These are phyloP conservation scores for Termitomyces sp. DNA, from an alignment of 1,284 basidiomycete species.

Conservation along the genomic window DNA sequence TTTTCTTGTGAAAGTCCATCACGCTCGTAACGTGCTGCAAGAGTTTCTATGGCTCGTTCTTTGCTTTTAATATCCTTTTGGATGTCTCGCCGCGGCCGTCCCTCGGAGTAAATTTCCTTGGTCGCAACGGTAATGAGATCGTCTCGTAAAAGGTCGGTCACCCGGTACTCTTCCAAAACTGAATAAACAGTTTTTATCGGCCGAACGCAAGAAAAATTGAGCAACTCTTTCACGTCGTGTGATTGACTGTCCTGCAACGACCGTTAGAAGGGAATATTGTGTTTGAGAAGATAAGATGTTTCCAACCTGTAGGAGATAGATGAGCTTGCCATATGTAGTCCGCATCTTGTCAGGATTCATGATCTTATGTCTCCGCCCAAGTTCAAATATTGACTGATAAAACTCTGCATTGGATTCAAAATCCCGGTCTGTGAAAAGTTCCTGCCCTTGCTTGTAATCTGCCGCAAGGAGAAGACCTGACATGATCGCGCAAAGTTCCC, in stretches of 20 bases:
- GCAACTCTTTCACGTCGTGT: constrained; percentile 68
- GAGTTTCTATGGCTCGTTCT: constrained; percentile 72
- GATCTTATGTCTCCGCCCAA: constrained; percentile 79
- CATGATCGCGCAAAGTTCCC: constrained; percentile 78
- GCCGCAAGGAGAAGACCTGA: constrained; percentile 73
- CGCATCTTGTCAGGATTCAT: constrained; percentile 86
- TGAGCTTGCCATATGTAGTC: constrained; percentile 79
- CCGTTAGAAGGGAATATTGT: neutral
- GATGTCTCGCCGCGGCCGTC: constrained; percentile 63
- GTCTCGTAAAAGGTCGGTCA: constrained; percentile 64
- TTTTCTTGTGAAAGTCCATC: constrained; percentile 54
- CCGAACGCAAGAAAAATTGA: constrained; percentile 68
- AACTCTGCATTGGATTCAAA: constrained; percentile 73
- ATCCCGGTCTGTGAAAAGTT: constrained; percentile 72
- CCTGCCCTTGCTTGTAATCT: constrained; percentile 81
- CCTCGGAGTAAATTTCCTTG: constrained; percentile 72
- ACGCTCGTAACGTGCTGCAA: constrained; percentile 57
- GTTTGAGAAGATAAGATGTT: neutral
- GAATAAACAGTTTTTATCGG: constrained; percentile 70
- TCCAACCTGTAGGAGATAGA: constrained; percentile 72
- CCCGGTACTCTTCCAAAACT: constrained; percentile 57
- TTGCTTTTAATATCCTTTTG: constrained; percentile 77
- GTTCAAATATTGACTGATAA: constrained; percentile 71
- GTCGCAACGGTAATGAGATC: constrained; percentile 68
- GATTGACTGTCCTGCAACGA: constrained; percentile 66